Evolutionary conservation across 306 rosid genomes (phyloP), one percentile per base, ranked within the genome.

Genomic region (Malus sylvestris): DNA sequence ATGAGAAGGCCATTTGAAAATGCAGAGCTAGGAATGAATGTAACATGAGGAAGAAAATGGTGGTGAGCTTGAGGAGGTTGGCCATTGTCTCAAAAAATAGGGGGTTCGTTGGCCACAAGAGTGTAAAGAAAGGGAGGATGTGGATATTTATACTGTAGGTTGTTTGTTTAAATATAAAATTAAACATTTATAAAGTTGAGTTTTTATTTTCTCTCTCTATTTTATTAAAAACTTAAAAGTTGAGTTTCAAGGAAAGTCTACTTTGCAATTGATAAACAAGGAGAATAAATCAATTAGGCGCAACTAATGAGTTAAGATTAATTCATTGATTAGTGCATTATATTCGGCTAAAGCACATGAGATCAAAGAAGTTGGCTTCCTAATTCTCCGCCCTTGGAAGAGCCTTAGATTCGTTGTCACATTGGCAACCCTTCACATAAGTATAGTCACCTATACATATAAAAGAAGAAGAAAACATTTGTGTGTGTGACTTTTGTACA

Each of bases 21-120:
- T 49, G 46, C 1, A 73, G 22, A 15, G 78, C 53, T 23, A 70
- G 81, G 59, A 83, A 77, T 42, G 59, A 15, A 13, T 62, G 40
- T 16, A 76, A 44, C 33, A 81, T 35, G 10, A 85, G 76, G 76
- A 76, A 66, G 84, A 91, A 86, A 84, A 87, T 82, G 81, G 85
- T 35, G 59, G 80, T 35, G 77, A 86, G 84, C 38, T 78, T 88
- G 83, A 80, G 73, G n/a, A 78, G 68, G 63, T 60, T 73, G 70
- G 88, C 84, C 94, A 87, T 87, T 81, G 42, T 75, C 68, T 71
- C 32, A 32, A 62, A 67, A 29, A 11, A 30, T 59, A 69, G 7
- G 64, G 3, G n/a, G 3, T 33, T 4, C 35, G 35, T 66, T 15
- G 42, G 18, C 53, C 52, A 72, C 76, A 38, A 35, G 67, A 22